Base-by-base conservation (phyloP, 148 eudicot genomes). In the Heliamphora exappendiculata region DNA sequence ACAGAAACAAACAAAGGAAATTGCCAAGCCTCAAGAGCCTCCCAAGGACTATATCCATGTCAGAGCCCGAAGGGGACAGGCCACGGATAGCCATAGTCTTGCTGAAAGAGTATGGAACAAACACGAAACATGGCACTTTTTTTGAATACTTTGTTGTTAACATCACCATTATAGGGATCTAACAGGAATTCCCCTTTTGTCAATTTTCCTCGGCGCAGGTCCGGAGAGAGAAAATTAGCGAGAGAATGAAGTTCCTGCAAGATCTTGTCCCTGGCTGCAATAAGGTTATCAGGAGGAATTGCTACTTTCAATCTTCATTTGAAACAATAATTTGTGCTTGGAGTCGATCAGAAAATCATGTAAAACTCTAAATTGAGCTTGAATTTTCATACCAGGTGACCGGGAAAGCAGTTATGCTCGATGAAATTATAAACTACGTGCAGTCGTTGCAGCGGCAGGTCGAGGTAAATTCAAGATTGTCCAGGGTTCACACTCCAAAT, bases 391-490 rank as follows among this genome's bases (percentile, higher is more conserved):
- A 53, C 31, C 66, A 89, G 96, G 91, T 93, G 39, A 93, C 96
- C 16, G 98, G 98, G 58, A 93, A 93, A 84, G 93, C 95, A 66
- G 90, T 93, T 68, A 91, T 94, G 82, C 93, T 94, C 77, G 97
- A 94, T 81, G 98, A 94, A 80, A 94, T 94, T 82, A 94, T 94
- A 75, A 94, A 94, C 58, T 94, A 94, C 59, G 98, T 94, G 74
- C 98, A 94, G 82, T 91, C 98, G 22, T 79, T 94, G 81, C 98
- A 94, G 70, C 87, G 90, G 0, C 94, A 94, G 77, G 98, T 94
- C 58, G 98, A 94, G 98, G 98, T 94, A 86, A 77, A 65, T 37
- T 54, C 45, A 6, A 64, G 34, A n/a, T 17, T 33, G 62, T 8
- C 34, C 24, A 17, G 14, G 65, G 11, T 20, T 14, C 16, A n/a